Base-by-base conservation (phyloP, 768 basidiomycete genomes). In the Pulveroboletus sp. region DNA sequence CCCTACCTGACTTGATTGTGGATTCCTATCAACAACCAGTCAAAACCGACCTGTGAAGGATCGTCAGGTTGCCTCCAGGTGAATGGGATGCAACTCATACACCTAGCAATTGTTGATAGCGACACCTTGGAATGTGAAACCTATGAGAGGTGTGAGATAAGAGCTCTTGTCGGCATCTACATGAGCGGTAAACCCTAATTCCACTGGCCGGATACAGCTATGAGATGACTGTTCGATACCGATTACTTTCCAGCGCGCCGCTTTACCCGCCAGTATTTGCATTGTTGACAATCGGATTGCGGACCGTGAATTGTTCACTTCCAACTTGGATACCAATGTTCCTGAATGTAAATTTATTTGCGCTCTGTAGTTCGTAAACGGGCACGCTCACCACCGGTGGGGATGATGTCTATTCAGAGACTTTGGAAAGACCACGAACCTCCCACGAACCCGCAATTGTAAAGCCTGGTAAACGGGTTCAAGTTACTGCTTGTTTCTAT, bases 261-360 rank as follows among this genome's bases (percentile, higher is more conserved):
- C 4, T 11, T 11, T 11, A 44, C 60, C 50, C 43, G 72, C 73
- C 74, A 37, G 61, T 64, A 14, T 69, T 55, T 14, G 74, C 73
- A 50, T 78, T 76, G 55, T 75, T 77, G 35, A 79, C 58, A 0
- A 75, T 79, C 42, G 84, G 65, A 56, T 85, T 85, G 23, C 84
- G 77, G 31, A 84, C 79, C 0, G 82, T 84, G 55, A 85, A 84
- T 75, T 90, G 88, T 66, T 90, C 87, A 52, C 84, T 90, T 47
- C 87, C 88, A 40, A 84, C 82, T 72, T 77, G 78, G 40, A 90
- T 81, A 12, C 84, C 88, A 40, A 72, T 81, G 38, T 55, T 63
- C 61, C 61, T 62, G 20, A 17, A 47, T 3, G 5, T 40, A 21
- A 7, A 4, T 29, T 5, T 11, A 29, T 11, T 29, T 29, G 4